Evolutionary conservation across 108 stramenopile species (phyloP).

Genomic region (Thalassiosira profunda): DNA sequence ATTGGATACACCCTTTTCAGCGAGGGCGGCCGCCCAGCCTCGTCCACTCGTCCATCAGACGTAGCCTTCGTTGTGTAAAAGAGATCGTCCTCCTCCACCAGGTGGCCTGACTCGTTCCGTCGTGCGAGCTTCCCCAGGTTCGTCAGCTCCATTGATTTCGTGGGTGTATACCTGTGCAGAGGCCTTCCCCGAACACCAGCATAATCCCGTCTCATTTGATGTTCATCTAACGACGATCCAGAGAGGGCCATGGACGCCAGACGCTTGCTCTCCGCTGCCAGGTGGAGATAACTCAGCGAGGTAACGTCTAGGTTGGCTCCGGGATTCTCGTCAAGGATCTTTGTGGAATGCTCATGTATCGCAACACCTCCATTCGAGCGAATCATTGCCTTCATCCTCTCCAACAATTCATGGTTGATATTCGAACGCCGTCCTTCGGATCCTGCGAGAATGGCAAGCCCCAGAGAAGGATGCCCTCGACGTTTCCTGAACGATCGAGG

Average conservation of each 20-base stretch:
- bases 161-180: slow-evolving; percentile 76
- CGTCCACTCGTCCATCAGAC: slow-evolving; percentile 4
- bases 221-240: slow-evolving; percentile 15
- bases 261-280: slow-evolving; percentile 64
- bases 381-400: slow-evolving; percentile 63
- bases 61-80: slow-evolving; percentile 35
- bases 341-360: slow-evolving; percentile 57
- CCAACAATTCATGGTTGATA: slow-evolving; percentile 59
- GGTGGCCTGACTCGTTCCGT: slow-evolving; percentile 55
- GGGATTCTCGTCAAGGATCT: slow-evolving; percentile 7
- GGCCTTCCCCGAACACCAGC: slow-evolving; percentile 30
- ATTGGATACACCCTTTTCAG: slow-evolving; percentile 54
- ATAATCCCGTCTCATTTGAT: slow-evolving; percentile 1
- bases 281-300: slow-evolving; percentile 56
- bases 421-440: slow-evolving; percentile 25
- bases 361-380: slow-evolving; percentile 70
- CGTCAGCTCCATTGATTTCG: slow-evolving; percentile 50
- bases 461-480: slow-evolving; percentile 89
- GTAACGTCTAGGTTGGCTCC: slow-evolving; percentile 41
- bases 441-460: slow-evolving; percentile 72
- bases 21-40: slow-evolving; percentile 39
- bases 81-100: slow-evolving; percentile 72
- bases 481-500: slow-evolving; percentile 68
- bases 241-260: slow-evolving; percentile 62
- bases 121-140: slow-evolving; percentile 64